phyloP scores from a whole-genome alignment of 805 yeast species.

The Yarrowia yakushimensis region DNA sequence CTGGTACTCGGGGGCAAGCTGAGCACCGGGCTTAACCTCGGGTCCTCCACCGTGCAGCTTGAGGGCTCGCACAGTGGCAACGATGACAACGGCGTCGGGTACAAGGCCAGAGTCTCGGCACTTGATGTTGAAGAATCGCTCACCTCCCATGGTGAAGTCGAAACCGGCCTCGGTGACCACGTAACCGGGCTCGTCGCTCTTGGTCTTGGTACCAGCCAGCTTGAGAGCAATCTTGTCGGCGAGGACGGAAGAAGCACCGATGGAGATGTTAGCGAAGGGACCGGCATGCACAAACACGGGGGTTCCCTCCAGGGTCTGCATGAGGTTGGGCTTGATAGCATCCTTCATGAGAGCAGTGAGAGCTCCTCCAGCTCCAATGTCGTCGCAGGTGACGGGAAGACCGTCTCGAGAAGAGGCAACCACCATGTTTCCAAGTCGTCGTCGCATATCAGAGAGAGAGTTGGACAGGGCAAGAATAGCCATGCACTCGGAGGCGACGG shows the following conservation, averaged over 20 bases:
- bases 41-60: slow-evolving; percentile 98
- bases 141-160: slow-evolving; percentile 99
- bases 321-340: slow-evolving; percentile 91
- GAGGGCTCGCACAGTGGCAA: slow-evolving; percentile 95
- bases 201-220: slow-evolving; percentile 65
- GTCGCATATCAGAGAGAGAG: slow-evolving; percentile 76
- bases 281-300: slow-evolving; percentile 98
- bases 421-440: slow-evolving; percentile 83
- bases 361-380: slow-evolving; percentile 94
- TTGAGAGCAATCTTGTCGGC: slow-evolving; percentile 93
- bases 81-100: slow-evolving; percentile 90
- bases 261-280: slow-evolving; percentile 95
- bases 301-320: slow-evolving; percentile 97
- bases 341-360: slow-evolving; percentile 91
- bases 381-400: slow-evolving; percentile 88
- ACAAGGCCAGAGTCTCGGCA: slow-evolving; percentile 84
- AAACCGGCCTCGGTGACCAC: slow-evolving; percentile 98
- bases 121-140: slow-evolving; percentile 91
- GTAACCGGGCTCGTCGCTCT: slow-evolving; percentile 55
- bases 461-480: slow-evolving; percentile 86
- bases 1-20: slow-evolving; percentile 76
- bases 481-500: slow-evolving; percentile 96
- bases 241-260: slow-evolving; percentile 91
- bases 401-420: slow-evolving; percentile 76
- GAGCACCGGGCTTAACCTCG: slow-evolving; percentile 89